A percentile compares a stretch with the other conserved stretches of the same genome.
Conservation (phyloP, 192 early-diverging fungal species). For the Geranomyces michiganensis region DNA sequence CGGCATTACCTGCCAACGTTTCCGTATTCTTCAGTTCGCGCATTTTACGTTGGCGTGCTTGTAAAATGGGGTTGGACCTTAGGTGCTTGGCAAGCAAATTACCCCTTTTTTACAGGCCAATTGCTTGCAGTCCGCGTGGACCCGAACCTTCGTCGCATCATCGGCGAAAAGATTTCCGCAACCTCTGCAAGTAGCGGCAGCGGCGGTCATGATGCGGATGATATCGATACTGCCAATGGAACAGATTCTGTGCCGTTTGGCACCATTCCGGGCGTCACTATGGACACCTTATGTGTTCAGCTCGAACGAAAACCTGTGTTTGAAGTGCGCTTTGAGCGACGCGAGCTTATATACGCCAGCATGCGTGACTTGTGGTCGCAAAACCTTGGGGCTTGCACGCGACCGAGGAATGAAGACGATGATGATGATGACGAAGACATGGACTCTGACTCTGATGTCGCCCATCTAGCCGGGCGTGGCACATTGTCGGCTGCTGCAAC, state of each 20-base stretch:
- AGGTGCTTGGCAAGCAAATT: slow-evolving; percentile 24
- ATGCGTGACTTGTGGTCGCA: not conserved
- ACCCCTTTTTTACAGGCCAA: slow-evolving; percentile 25
- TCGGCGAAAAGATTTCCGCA: slow-evolving; percentile 8
- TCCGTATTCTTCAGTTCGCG: not conserved
- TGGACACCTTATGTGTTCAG: not conserved
- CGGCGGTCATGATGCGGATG: too few species aligned
- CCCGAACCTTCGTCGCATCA: not conserved
- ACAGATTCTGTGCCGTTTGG: not conserved
- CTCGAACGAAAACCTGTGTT: slow-evolving; percentile 4
- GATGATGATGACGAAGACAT: not conserved
- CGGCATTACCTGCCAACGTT: not conserved
- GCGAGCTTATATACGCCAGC: not conserved
- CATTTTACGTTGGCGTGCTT: slow-evolving; percentile 19
- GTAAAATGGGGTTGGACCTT: slow-evolving; percentile 15
- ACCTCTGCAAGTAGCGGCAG: not conserved
- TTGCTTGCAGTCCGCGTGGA: slow-evolving; percentile 13
- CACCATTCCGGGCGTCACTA: slow-evolving; percentile 12
- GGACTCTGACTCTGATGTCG: not conserved
- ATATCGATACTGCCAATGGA: not conserved
- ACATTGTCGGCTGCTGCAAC: not conserved
- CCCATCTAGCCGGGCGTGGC: not conserved
- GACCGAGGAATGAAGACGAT: not conserved
- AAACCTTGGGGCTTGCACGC: not conserved
- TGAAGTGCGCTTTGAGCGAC: slow-evolving; percentile 17